Evolutionary conservation across 106 monocot genomes (phyloP).

Genomic region (Agapanthus africanus): DNA sequence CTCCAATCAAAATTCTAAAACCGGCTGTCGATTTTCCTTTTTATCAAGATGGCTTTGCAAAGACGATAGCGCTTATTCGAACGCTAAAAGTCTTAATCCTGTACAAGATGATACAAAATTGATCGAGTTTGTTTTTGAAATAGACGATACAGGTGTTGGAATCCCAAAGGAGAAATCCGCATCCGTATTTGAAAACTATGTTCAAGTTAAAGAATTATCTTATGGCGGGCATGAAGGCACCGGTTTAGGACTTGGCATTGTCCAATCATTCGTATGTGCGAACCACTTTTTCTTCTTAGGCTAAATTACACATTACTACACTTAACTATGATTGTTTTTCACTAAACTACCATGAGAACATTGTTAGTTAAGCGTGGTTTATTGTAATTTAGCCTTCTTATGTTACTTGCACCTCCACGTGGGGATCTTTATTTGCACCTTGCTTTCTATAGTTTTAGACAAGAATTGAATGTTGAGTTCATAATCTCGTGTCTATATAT

Average conservation of each 20-base stretch:
- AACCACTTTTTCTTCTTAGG: background rate
- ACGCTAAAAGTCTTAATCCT: background rate
- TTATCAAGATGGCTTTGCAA: slow-evolving; percentile 11
- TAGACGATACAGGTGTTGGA: slow-evolving; percentile 78
- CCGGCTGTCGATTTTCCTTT: slow-evolving; percentile 2
- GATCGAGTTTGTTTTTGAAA: slow-evolving; percentile 71
- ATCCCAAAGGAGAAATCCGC: slow-evolving; percentile 77
- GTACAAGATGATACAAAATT: slow-evolving; percentile 9
- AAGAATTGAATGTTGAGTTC: too few relatives aligned
- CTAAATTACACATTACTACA: too few relatives aligned
- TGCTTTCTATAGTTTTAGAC: too few relatives aligned
- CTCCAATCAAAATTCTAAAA: slow-evolving; percentile 1
- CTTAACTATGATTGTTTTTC: too few relatives aligned
- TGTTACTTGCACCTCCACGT: too few relatives aligned
- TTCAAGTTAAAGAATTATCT: slow-evolving; percentile 62
- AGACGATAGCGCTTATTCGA: too few relatives aligned
- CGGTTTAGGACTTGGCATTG: slow-evolving; percentile 92
- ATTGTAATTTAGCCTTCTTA: too few relatives aligned
- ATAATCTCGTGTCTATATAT: too few relatives aligned
- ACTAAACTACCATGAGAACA: too few relatives aligned
- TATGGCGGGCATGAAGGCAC: slow-evolving; percentile 51
- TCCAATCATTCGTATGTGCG: slow-evolving; percentile 73
- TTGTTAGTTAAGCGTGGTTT: too few relatives aligned
- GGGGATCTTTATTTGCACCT: too few relatives aligned
- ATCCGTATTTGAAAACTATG: slow-evolving; percentile 85